Evolutionary conservation across 495 filamentous ascomycete genomes (phyloP).

Genomic region (Xylaria castorea): DNA sequence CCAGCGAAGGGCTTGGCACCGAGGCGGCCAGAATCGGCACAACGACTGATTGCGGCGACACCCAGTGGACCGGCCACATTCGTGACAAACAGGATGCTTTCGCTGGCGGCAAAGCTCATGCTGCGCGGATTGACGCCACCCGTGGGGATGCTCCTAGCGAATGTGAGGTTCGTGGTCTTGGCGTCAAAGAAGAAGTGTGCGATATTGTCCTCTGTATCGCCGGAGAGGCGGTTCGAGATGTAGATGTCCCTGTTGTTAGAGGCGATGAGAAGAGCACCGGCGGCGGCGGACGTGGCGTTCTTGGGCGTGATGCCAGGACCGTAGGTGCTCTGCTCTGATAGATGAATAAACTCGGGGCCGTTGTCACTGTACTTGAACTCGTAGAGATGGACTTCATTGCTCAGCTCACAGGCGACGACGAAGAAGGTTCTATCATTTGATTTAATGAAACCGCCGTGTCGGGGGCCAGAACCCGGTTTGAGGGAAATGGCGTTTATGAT

Average conservation of each 20-base stretch:
- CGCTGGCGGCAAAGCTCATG: constrained; percentile 37
- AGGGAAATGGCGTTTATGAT: constrained; percentile 33
- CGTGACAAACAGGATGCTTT: constrained; percentile 38
- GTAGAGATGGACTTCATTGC: constrained; percentile 41
- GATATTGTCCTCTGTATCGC: constrained; percentile 42
- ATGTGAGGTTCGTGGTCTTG: constrained; percentile 32
- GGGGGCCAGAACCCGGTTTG: constrained; percentile 39
- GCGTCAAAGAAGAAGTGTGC: constrained; percentile 40
- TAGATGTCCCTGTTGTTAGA: constrained; percentile 41
- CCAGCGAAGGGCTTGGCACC: constrained; percentile 32
- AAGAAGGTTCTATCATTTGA: constrained; percentile 37
- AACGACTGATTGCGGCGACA: constrained; percentile 37
- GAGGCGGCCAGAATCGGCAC: constrained; percentile 27
- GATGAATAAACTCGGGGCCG: constrained; percentile 31
- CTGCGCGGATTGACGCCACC: constrained; percentile 42
- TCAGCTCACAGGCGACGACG: constrained; percentile 39
- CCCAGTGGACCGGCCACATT: constrained; percentile 43
- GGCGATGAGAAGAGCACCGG: constrained; percentile 40
- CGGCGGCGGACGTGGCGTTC: constrained; percentile 35
- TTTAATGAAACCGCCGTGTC: constrained; percentile 45
- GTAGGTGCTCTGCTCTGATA: constrained; percentile 40
- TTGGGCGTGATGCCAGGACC: constrained; percentile 31
- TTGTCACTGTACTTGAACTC: constrained; percentile 34
- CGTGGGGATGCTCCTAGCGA: constrained; percentile 31
- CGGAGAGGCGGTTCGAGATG: constrained; percentile 45